Evolutionary conservation across 805 yeast genomes (phyloP).

Genomic region (Zygoascus bituminiphila): DNA sequence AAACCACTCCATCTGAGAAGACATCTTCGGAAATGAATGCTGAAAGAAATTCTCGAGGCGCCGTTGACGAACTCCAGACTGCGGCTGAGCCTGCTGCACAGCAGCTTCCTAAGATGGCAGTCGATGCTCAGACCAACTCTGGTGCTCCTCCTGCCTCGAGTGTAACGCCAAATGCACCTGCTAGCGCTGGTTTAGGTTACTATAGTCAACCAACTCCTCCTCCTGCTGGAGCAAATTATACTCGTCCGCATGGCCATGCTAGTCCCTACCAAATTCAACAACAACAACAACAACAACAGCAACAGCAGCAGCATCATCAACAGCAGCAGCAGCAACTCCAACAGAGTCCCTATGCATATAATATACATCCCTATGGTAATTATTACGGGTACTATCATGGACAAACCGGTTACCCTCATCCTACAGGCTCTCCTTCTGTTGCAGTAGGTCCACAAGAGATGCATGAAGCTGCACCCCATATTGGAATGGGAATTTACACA

Average conservation of each 20-base stretch:
- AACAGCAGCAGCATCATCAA: background rate
- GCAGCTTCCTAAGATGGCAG: background rate
- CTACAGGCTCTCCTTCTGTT: background rate
- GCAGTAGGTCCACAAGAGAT: background rate
- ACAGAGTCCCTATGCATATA: background rate
- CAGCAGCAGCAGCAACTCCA: conserved; percentile 1
- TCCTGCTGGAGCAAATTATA: background rate
- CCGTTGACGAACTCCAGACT: background rate
- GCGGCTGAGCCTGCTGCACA: background rate
- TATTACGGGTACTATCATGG: background rate
- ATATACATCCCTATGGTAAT: background rate
- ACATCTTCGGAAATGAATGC: background rate
- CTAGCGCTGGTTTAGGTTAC: too few relatives aligned
- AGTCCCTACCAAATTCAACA: background rate
- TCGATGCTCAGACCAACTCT: background rate
- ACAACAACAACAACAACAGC: background rate
- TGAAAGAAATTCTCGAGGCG: background rate
- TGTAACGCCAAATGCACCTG: background rate
- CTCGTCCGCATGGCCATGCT: background rate
- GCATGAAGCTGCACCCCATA: background rate
- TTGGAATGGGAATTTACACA: background rate
- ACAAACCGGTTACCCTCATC: background rate
- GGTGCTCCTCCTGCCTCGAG: background rate
- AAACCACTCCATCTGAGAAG: background rate
- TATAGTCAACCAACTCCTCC: background rate